Percentiles rank a stretch among this genome's conserved stretches.
Conservation (phyloP, 148 eudicot species). For the Dysphania ambrosioides region DNA sequence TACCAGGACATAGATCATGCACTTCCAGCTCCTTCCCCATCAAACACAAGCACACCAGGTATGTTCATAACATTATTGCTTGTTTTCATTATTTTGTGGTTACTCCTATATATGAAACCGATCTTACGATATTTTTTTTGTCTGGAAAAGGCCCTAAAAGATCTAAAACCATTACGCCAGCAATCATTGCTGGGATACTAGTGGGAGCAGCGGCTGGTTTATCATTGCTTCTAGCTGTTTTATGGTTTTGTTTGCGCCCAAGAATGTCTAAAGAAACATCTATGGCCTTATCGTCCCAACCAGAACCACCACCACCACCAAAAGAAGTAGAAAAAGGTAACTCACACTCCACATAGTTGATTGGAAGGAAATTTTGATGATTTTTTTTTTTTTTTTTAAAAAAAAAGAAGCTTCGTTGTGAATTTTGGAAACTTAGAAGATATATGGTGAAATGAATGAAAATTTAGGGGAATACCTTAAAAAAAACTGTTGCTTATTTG, state of each 20-base stretch:
- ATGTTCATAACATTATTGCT: background rate
- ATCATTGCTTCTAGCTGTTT: background rate
- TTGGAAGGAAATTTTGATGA: no score
- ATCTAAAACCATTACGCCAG: background rate
- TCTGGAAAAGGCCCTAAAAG: background rate
- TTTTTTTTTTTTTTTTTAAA: no score
- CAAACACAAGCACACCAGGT: background rate
- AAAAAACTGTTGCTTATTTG: no score
- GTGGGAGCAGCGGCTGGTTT: background rate
- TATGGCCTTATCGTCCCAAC: no score
- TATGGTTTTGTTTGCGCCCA: background rate
- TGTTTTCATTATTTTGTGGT: background rate
- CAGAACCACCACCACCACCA: background rate
- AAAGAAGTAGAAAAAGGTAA: background rate
- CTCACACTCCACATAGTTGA: background rate
- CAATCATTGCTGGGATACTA: background rate
- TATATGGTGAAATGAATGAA: no score
- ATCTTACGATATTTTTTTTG: no score
- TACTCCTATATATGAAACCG: no score
- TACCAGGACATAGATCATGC: background rate
- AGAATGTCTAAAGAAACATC: background rate
- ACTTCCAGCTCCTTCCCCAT: slow-evolving; percentile 14
- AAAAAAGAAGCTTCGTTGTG: no score
- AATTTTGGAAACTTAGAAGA: no score
- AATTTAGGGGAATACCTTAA: no score